Evolutionary conservation across 768 basidiomycete species (phyloP).

Genomic region (Xanthoconium purpureum): DNA sequence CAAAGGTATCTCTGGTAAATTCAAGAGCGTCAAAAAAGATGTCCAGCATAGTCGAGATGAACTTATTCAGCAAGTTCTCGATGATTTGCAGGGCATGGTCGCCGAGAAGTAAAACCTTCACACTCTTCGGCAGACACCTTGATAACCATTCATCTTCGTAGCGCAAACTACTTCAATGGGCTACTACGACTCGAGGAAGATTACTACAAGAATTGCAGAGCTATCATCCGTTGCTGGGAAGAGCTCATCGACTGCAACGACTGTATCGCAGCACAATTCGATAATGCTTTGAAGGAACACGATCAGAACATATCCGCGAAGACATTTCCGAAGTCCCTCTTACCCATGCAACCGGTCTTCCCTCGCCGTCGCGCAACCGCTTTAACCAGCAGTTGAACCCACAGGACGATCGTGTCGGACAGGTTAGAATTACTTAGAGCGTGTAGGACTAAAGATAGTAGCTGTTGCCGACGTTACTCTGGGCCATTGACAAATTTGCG

Average conservation of each 20-base stretch:
- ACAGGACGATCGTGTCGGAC: background rate
- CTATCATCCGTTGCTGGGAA: slow-evolving; percentile 40
- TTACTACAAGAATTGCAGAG: slow-evolving; percentile 44
- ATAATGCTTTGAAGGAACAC: slow-evolving; percentile 43
- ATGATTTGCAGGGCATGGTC: slow-evolving; percentile 44
- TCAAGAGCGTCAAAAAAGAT: slow-evolving; percentile 46
- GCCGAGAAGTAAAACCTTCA: slow-evolving; percentile 21
- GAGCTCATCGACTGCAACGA: slow-evolving; percentile 41
- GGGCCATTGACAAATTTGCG: too few relatives aligned
- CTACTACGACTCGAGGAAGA: slow-evolving; percentile 55
- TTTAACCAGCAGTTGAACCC: background rate
- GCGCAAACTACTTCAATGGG: slow-evolving; percentile 49
- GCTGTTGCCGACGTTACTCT: too few relatives aligned
- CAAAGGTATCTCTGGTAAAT: slow-evolving; percentile 44
- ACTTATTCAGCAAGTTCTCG: slow-evolving; percentile 45
- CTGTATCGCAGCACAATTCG: slow-evolving; percentile 35
- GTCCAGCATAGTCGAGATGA: slow-evolving; percentile 43
- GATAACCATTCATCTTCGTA: slow-evolving; percentile 21
- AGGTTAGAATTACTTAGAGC: background rate
- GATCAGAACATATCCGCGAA: slow-evolving; percentile 48
- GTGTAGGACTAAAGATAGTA: background rate
- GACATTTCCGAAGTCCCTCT: slow-evolving; percentile 47
- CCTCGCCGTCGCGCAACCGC: slow-evolving; percentile 2
- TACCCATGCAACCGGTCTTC: slow-evolving; percentile 30
- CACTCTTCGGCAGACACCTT: background rate